Conservation (phyloP, 139 green algal genomes). For the Microglena sp. region DNA sequence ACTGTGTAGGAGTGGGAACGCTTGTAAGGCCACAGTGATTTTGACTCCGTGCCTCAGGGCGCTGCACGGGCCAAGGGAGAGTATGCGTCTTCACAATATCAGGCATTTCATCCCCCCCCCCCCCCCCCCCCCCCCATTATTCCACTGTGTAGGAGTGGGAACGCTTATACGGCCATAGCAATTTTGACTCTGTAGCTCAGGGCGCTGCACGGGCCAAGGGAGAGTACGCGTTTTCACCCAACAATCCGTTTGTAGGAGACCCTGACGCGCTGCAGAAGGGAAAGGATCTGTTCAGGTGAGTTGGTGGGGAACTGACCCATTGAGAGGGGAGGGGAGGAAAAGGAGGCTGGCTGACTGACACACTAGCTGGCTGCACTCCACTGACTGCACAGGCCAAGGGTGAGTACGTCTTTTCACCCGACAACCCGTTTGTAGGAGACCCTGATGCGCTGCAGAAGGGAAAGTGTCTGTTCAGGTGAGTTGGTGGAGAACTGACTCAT, state of each 20-base stretch:
- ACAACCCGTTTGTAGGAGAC: conserved; percentile 85
- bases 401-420: conserved; percentile 67
- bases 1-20: conserved; percentile 52
- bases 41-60: too few relatives aligned
- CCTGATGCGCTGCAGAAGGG: conserved; percentile 58
- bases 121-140: too few relatives aligned
- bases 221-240: conserved; percentile 67
- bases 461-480: conserved; percentile 66
- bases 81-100: too few relatives aligned
- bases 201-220: conserved; percentile 5
- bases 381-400: too few relatives aligned
- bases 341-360: not conserved
- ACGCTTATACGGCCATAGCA: conserved; percentile 30
- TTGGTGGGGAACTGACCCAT: not conserved
- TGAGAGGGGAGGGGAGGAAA: not conserved
- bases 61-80: too few relatives aligned
- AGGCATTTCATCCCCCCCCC: too few relatives aligned
- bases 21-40: conserved; percentile 31
- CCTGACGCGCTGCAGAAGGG: conserved; percentile 56
- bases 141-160: conserved; percentile 58
- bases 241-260: conserved; percentile 85
- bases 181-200: conserved; percentile 7
- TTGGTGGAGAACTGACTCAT: too few relatives aligned
- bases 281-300: conserved; percentile 67
- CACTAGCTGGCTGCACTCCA: too few relatives aligned